Evolutionary conservation across 345 rosid genomes (phyloP).

Genomic region (Lumnitzera racemosa): DNA sequence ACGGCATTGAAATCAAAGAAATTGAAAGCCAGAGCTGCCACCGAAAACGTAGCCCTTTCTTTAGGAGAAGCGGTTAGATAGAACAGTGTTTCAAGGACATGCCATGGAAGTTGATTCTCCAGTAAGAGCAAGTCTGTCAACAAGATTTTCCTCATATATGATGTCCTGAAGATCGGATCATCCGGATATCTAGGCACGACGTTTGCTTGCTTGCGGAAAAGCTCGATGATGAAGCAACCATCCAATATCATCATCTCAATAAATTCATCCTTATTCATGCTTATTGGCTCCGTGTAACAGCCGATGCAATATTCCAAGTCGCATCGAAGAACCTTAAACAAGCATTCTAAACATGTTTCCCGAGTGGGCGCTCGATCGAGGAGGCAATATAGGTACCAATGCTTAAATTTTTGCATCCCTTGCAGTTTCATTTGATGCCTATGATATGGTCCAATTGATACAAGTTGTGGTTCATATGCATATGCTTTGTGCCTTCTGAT

Average conservation of each 20-base stretch:
- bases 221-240: slow-evolving; percentile 17
- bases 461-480: slow-evolving; percentile 8
- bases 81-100: slow-evolving; percentile 4
- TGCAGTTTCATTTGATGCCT: neutral
- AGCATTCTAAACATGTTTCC: neutral
- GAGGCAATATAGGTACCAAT: slow-evolving; percentile 8
- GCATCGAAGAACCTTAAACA: neutral
- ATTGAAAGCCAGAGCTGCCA: slow-evolving; percentile 1
- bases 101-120: slow-evolving; percentile 8
- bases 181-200: slow-evolving; percentile 1
- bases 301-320: neutral
- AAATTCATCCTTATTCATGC: neutral
- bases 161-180: slow-evolving; percentile 5
- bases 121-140: slow-evolving; percentile 6
- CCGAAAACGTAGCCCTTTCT: neutral
- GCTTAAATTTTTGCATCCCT: slow-evolving; percentile 6
- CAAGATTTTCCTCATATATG: slow-evolving; percentile 6
- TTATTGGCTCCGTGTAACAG: slow-evolving; percentile 4
- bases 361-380: slow-evolving; percentile 6
- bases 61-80: neutral
- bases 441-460: slow-evolving; percentile 18
- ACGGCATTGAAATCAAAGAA: slow-evolving; percentile 8
- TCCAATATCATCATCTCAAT: slow-evolving; percentile 18
- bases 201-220: slow-evolving; percentile 6
- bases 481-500: slow-evolving; percentile 1